Base-by-base conservation (phyloP, 2,329 filamentous ascomycete genomes). In the Fusarium verticillioides region DNA sequence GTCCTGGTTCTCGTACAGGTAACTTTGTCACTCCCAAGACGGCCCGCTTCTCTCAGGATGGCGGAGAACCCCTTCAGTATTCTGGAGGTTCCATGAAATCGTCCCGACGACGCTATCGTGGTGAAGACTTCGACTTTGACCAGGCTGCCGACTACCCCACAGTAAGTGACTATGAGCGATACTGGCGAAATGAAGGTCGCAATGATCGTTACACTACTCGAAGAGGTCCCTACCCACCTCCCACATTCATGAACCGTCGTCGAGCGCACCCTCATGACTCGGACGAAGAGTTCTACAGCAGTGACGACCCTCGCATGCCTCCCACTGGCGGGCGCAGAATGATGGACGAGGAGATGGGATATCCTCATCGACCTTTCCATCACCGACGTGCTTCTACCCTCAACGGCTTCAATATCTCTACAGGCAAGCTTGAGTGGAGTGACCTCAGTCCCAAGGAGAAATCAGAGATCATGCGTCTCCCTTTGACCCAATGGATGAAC, bases 401-500 rank as follows among this genome's bases (percentile, higher is more conserved):
- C 44, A 61, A 74, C 15, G 65, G 66, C 23, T 54, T 69, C 39
- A 69, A 74, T 7, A 63, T 78, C 7, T 71, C 68, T 30, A 72
- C 75, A 5, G 65, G 73, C 32, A 74, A 77, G 23, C 73, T 85
- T 23, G 79, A 84, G 60, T 85, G 84, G 81, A 80, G 81, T 32
- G 77, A 79, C 40, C 70, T 86, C 46, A 82, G 78, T 10, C 74
- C 78, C 2, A 78, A 84, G 60, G 83, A 86, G 72, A 83, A 82
- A 75, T 80, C 78, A 9, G 78, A 85, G 63, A 83, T 85, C 15
- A 79, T 86, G 78, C 81, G 84, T 40, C 77, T 86, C 28, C 85
- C 84, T 4, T 81, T 83, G 78, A 83, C 81, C 7, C 79, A 84
- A 37, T 86, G 84, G 85, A 86, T 86, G 84, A 83, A 85, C 75